Base-by-base conservation (phyloP, 2,329 filamentous ascomycete genomes). In the Calonectria pauciramosa region DNA sequence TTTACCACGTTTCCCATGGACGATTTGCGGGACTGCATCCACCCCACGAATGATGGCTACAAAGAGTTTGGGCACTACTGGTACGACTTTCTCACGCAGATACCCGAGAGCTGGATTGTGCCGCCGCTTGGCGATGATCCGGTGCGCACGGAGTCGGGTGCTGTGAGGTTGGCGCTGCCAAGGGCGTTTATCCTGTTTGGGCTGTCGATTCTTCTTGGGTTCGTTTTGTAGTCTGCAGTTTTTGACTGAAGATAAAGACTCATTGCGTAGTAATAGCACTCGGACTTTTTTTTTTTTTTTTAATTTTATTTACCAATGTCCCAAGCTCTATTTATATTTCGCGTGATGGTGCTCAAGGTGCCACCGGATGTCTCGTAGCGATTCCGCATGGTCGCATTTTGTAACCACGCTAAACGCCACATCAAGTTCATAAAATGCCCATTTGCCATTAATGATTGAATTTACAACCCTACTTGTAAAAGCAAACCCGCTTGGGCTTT, bases 81-180 rank as follows among this genome's bases (percentile, higher is more conserved):
- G 80, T 80, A 79, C 18, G 71, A 73, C 47, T 82, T 80, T 23
- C 68, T 81, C 0, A 63, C 66, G 0, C 80, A 81, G 51, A 77
- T 81, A 11, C 80, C 79, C 0, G 72, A 16, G 10, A 26, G 41
- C 0, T 81, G 80, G 79, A 78, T 82, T 10, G 30, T 72, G 10
- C 36, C 71, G 2, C 78, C 79, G 0, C 28, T 75, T 2, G 78
- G 75, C 2, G 32, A 70, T 26, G 73, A 78, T 8, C 76, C 72
- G 1, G 49, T 36, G 47, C 47, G 51, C n/a, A 23, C 34, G 41
- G 51, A 47, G 18, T 59, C 47, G 9, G 64, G 14, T 9, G 64
- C 56, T 9, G 36, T 20, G 32, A 51, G 47, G 2, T 38, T 67
- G 13, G 44, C 20, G n/a, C 2, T 67, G 30, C 47, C 64, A 0